Base-by-base conservation (phyloP, 805 yeast genomes). In the Suhomyces pyralidae region DNA sequence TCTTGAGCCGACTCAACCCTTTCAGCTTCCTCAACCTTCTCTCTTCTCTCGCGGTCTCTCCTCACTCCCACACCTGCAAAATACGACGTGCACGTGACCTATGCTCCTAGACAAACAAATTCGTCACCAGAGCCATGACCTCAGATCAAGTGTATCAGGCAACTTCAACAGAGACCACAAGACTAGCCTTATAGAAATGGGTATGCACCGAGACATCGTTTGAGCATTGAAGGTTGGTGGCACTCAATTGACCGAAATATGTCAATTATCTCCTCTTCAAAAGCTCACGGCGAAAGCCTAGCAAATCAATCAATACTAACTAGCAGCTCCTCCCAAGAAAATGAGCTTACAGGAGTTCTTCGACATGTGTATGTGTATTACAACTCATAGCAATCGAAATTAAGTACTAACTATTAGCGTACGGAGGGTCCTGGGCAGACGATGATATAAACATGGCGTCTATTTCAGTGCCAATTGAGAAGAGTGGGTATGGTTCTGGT, bases 341-440 rank as follows among this genome's bases (percentile, higher is more conserved):
- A 76, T 76, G 80, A 66, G 74, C 52, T 71, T 76, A 54, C 75
- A 70, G 61, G 80, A 76, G 66, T 76, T 76, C 65, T 66, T 73
- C 67, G 77, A 76, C 60, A 74, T 74, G 58, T 62, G 80, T 76
- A 74, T 57, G 80, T 75, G 64, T 50, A 38, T 28, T 12, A 2
- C 22, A 14, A n/a, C 10, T 42, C 10, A 17, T 19, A 8, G 4
- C 5, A 38, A 38, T 19, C 9, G 25, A 38, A 2, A n/a, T 9
- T 17, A 24, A 14, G 20, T 58, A 63, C 62, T 64, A 64, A 65
- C 62, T n/a, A 24, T 40, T 32, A 75, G 79, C 76, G 15, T 72
- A 51, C 60, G 80, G 80, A 49, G 77, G 78, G 45, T 74, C 79
- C 45, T 75, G 80, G 80, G 80, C 79, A 20, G 80, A 75, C 51